Conservation (phyloP, 192 early-diverging fungal species). For the Coemansia sp. region DNA sequence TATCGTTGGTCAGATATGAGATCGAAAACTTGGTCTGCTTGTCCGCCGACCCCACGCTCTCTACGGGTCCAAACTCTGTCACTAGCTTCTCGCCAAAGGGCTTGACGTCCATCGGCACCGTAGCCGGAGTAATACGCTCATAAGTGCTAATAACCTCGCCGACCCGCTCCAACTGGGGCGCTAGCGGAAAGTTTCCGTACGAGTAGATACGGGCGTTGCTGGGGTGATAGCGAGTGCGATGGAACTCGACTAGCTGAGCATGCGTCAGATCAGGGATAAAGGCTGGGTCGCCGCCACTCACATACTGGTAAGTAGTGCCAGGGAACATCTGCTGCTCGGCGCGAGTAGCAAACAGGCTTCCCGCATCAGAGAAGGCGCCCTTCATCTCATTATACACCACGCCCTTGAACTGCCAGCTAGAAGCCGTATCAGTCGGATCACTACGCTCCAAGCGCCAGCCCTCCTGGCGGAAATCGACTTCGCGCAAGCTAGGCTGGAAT, state of each 20-base stretch:
- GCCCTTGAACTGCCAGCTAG: constrained; percentile 76
- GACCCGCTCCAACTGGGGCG: constrained; percentile 73
- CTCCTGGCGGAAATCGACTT: constrained; percentile 91
- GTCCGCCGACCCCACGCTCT: constrained; percentile 59
- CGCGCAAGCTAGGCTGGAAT: constrained; percentile 78
- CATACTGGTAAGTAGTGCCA: constrained; percentile 77
- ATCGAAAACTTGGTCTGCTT: constrained; percentile 82
- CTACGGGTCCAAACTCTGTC: constrained; percentile 53
- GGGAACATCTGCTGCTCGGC: constrained; percentile 85
- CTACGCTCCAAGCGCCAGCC: constrained; percentile 93
- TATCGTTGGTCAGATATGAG: constrained; percentile 74
- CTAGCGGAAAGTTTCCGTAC: constrained; percentile 84
- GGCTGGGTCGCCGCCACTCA: constrained; percentile 91
- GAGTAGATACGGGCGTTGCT: constrained; percentile 91
- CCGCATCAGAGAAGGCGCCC: constrained; percentile 82
- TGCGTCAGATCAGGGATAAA: constrained; percentile 88
- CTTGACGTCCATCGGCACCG: constrained; percentile 61
- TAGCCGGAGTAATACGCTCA: constrained; percentile 49
- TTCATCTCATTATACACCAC: constrained; percentile 99
- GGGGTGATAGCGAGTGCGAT: constrained; percentile 87
- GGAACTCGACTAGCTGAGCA: constrained; percentile 81
- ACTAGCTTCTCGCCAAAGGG: constrained; percentile 52
- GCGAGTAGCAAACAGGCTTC: constrained; percentile 76
- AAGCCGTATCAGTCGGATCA: constrained; percentile 59
- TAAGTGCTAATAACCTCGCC: constrained; percentile 66